These are phyloP conservation scores for Chlamydomonas reinhardtii DNA, from an alignment of 163 green algal genomes.

Conservation along the genomic window DNA sequence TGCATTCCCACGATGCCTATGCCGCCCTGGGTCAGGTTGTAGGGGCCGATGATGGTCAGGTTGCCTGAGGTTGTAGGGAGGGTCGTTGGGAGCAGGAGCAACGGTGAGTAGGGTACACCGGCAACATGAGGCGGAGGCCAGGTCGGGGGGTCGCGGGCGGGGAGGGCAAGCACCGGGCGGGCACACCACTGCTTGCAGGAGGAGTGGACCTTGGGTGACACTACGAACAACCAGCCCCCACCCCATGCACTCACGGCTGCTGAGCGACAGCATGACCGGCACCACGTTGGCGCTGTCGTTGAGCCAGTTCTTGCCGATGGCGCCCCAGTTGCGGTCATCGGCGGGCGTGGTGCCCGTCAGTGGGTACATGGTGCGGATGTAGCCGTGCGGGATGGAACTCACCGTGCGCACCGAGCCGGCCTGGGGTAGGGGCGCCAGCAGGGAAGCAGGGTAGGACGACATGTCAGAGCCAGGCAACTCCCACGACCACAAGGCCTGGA, in stretches of 20 bases:
- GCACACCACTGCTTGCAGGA: too few species aligned
- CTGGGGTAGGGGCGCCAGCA: not conserved
- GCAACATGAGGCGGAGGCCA: too few species aligned
- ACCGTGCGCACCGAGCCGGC: slow-evolving; percentile 42
- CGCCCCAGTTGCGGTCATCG: slow-evolving; percentile 37
- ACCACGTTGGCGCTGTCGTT: slow-evolving; percentile 26
- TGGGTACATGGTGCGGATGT: slow-evolving; percentile 51
- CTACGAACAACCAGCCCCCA: too few species aligned
- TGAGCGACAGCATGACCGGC: slow-evolving; percentile 8
- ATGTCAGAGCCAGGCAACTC: too few species aligned
- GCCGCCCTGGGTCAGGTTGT: slow-evolving; percentile 40
- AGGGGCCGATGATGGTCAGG: slow-evolving; percentile 51
- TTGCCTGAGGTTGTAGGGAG: slow-evolving; percentile 30
- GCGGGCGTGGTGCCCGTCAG: not conserved
- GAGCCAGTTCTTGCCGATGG: slow-evolving; percentile 51
- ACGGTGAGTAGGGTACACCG: too few species aligned
- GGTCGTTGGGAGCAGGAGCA: too few species aligned
- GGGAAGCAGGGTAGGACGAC: too few species aligned
- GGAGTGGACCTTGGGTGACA: too few species aligned
- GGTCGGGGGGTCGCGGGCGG: too few species aligned
- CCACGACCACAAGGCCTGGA: too few species aligned
- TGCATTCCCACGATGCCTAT: slow-evolving; percentile 48
- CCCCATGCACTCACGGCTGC: not conserved
- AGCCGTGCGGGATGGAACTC: slow-evolving; percentile 31
- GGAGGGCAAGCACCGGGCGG: too few species aligned